Base-by-base conservation (phyloP, 129 eudicot genomes). In the Flaveria sonorensis region DNA sequence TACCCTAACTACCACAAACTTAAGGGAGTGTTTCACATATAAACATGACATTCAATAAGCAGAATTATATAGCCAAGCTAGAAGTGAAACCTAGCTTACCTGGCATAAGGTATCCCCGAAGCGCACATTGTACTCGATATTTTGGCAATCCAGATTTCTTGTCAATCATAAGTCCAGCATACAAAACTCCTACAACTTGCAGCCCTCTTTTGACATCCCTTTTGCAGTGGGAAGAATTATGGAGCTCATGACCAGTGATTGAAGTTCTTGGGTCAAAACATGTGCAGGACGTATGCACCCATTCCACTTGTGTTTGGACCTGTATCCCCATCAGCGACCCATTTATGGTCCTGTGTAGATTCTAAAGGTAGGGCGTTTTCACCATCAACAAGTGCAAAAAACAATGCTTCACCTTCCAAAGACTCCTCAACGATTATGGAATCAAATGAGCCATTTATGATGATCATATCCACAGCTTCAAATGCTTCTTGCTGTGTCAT, bases 61-160 rank as follows among this genome's bases (percentile, higher is more conserved):
- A n/a, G n/a, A n/a, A 39, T 39, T 39, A 76, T 1, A 68, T 16
- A 71, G n/a, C 47, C 43, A 7, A 64, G 48, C 20, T 59, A 71
- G 52, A 40, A 8, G 47, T 19, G 12, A 14, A 82, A 66, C 45
- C 30, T 55, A 79, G 30, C 94, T 70, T 13, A 90, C 98, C 98
- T 93, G 98, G 86, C 97, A 93, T 86, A 90, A 96, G 0, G 96
- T 96, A 91, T 93, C 98, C 75, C 98, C 98, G 72, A 93, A 93
- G 0, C 98, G 92, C 23, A 93, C 96, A 79, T 93, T 93, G 76
- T 88, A 90, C 88, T 90, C 96, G 4, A 93, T 93, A 70, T 83
- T 90, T 93, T 0, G 98, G 98, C 32, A 93, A 80, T 43, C 98
- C 95, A 3, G 96, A 88, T 64, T 87, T 87, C 85, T 88, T 93